Conservation (phyloP, 352 stramenopile species). For the Phytophthora colocasiae region DNA sequence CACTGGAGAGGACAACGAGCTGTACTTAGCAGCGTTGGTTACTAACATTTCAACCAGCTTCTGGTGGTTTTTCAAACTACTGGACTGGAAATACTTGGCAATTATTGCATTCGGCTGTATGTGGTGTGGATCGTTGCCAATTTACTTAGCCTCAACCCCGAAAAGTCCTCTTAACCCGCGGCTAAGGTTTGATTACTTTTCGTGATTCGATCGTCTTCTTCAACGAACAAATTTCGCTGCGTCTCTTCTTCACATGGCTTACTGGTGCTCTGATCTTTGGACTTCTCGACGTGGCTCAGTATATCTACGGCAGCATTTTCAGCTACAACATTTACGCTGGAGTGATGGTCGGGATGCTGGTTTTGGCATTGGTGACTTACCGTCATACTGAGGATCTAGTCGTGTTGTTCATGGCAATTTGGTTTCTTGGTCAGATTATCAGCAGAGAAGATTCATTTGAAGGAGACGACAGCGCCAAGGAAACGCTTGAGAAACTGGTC, state of each 20-base stretch:
- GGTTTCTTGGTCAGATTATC: conserved; percentile 32
- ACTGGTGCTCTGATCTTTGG: conserved; percentile 26
- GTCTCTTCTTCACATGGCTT: conserved; percentile 43
- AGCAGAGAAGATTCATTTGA: conserved; percentile 24
- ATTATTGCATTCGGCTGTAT: conserved; percentile 3
- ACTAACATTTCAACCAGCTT: neutral
- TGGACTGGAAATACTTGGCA: neutral
- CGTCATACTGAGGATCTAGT: conserved; percentile 34
- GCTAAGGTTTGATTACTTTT: too few species aligned
- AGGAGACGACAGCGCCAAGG: neutral
- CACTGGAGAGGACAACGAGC: conserved; percentile 1
- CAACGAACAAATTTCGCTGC: neutral
- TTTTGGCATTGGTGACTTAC: conserved; percentile 30
- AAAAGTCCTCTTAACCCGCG: too few species aligned
- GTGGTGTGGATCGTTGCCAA: conserved; percentile 10
- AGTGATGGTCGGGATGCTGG: conserved; percentile 33
- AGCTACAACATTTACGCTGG: conserved; percentile 33
- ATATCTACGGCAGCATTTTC: conserved; percentile 33
- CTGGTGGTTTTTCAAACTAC: neutral
- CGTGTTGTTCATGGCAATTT: conserved; percentile 32
- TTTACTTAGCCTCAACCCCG: conserved; percentile 14
- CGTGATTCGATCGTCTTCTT: neutral
- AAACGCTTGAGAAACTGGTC: conserved; percentile 40
- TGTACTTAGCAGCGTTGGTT: neutral
- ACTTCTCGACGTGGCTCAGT: conserved; percentile 37